Percentiles rank a stretch among this genome's conserved stretches.
Evolutionary conservation across 495 filamentous ascomycete genomes (phyloP).

Genomic region (Penicillium bialowiezense): DNA sequence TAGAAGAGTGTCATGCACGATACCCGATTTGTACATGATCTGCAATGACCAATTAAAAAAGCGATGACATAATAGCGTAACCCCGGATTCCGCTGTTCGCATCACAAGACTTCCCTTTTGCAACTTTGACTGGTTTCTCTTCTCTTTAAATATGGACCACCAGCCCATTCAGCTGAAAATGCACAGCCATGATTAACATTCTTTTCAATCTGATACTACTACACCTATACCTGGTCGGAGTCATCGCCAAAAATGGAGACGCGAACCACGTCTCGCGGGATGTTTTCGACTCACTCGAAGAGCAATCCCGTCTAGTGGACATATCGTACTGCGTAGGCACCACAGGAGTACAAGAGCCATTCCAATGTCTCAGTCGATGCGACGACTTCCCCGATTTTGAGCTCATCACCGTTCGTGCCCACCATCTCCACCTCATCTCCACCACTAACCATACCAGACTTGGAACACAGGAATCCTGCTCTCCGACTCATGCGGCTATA

Average conservation of each 20-base stretch:
- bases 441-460: conserved; percentile 45
- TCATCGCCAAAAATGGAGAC: conserved; percentile 7
- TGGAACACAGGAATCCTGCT: conserved; percentile 89
- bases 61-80: conserved; percentile 9
- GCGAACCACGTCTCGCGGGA: conserved; percentile 46
- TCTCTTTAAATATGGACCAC: conserved; percentile 2
- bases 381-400: conserved; percentile 74
- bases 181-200: conserved; percentile 3
- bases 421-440: not conserved
- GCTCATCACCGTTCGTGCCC: conserved; percentile 57
- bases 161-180: not conserved
- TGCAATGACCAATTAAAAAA: not conserved
- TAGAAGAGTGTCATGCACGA: no score
- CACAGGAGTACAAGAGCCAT: conserved; percentile 78
- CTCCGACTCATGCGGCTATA: conserved; percentile 90
- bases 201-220: not conserved
- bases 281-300: conserved; percentile 80
- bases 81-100: conserved; percentile 15
- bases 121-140: not conserved
- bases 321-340: conserved; percentile 91
- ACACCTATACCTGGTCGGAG: not conserved
- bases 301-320: conserved; percentile 83
- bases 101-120: not conserved
- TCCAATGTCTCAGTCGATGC: conserved; percentile 81
- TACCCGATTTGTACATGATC: not conserved